A percentile compares a stretch with the other conserved stretches of the same genome.
Evolutionary conservation across 257 asterid genomes (phyloP).

Genomic region (Solanum megistacrolobum): DNA sequence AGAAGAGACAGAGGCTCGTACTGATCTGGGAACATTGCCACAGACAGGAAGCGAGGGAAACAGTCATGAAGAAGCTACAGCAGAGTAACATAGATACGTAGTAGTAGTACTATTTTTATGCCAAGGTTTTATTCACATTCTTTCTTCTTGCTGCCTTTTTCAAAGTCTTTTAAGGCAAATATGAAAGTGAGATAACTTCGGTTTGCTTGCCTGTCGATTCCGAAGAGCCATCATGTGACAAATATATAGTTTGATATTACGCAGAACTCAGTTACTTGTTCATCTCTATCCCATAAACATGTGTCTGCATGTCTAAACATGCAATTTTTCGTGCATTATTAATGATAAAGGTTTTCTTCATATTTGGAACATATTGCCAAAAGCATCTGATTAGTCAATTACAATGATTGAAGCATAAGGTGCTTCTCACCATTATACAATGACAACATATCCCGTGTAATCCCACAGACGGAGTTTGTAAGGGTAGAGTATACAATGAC

Average conservation of each 20-base stretch:
- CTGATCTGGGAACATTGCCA: slow-evolving; percentile 57
- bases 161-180: slow-evolving; percentile 1
- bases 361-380: background rate
- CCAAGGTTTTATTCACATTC: slow-evolving; percentile 2
- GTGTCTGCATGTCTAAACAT: background rate
- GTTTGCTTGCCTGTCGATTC: slow-evolving; percentile 1
- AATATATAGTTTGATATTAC: background rate
- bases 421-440: background rate
- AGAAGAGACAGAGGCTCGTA: slow-evolving; percentile 62
- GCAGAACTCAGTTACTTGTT: background rate
- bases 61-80: slow-evolving; percentile 39
- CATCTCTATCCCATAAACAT: background rate
- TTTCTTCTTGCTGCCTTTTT: slow-evolving; percentile 6
- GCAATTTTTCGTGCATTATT: background rate
- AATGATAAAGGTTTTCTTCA: background rate
- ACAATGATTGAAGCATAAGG: background rate
- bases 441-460: no score
- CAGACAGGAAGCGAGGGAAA: slow-evolving; percentile 35
- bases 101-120: background rate
- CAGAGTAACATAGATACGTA: slow-evolving; percentile 23
- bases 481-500: background rate
- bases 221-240: slow-evolving; percentile 1
- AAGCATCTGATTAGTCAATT: background rate
- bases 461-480: no score
- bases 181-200: slow-evolving; percentile 15